Conservation (phyloP, 768 basidiomycete genomes). For the Coprinopsis cinerea region DNA sequence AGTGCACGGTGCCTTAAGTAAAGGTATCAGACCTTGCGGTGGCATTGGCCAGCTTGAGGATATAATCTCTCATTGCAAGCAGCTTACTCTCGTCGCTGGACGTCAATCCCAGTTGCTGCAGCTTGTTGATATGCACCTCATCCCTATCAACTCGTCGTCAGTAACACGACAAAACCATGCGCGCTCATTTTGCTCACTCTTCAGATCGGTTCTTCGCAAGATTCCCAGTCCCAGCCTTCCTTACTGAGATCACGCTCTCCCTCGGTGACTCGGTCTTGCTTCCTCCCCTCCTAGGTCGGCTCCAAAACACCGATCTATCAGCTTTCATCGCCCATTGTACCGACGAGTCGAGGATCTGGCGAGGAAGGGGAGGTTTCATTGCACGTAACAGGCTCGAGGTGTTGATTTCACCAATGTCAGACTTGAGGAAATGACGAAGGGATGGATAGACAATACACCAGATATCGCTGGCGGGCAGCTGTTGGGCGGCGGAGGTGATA, state of each 20-base stretch:
- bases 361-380: conserved; percentile 59
- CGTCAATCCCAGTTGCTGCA: conserved; percentile 88
- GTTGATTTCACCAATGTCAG: conserved; percentile 71
- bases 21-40: conserved; percentile 54
- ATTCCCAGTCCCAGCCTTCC: conserved; percentile 38
- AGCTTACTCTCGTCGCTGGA: conserved; percentile 78
- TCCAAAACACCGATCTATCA: conserved; percentile 79
- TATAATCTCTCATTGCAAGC: conserved; percentile 83
- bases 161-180: background rate
- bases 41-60: conserved; percentile 75
- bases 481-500: conserved; percentile 78
- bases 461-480: conserved; percentile 80
- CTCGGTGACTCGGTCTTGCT: conserved; percentile 60
- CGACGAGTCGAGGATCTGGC: conserved; percentile 80
- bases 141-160: conserved; percentile 46
- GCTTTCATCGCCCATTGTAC: conserved; percentile 85
- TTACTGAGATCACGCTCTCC: conserved; percentile 64
- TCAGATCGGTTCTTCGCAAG: conserved; percentile 59
- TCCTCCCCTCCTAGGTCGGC: conserved; percentile 38
- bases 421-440: conserved; percentile 77
- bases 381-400: conserved; percentile 70
- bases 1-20: background rate
- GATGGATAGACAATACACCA: conserved; percentile 98
- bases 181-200: conserved; percentile 61
- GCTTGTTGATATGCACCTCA: conserved; percentile 63